Conservation (phyloP, 2,329 filamentous ascomycete genomes). For the Madurella fahalii region DNA sequence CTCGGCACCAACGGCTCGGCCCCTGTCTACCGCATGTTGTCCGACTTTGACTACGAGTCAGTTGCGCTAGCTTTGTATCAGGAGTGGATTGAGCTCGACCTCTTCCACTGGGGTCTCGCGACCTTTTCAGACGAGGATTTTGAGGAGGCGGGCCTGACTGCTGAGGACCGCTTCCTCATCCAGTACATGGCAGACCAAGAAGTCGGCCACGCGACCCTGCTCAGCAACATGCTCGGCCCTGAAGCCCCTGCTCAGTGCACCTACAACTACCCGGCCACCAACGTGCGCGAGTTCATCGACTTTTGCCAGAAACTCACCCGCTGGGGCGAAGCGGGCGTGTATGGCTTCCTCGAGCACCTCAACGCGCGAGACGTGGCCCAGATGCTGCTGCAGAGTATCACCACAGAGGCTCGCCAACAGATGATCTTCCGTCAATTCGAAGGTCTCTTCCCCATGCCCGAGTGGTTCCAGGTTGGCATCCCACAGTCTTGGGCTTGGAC, state of each 20-base stretch:
- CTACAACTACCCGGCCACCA: constrained; percentile 77
- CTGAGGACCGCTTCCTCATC: constrained; percentile 67
- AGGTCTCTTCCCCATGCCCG: constrained; percentile 75
- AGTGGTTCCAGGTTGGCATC: constrained; percentile 75
- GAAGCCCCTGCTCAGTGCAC: constrained; percentile 69
- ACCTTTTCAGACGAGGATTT: constrained; percentile 68
- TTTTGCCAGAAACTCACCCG: constrained; percentile 84
- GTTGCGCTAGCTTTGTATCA: constrained; percentile 72
- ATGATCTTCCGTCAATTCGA: constrained; percentile 80
- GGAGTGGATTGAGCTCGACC: constrained; percentile 80
- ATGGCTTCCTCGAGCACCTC: constrained; percentile 74
- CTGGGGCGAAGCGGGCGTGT: constrained; percentile 74
- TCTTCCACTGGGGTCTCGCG: constrained; percentile 72
- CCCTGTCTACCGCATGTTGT: constrained; percentile 72
- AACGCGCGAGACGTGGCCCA: constrained; percentile 71
- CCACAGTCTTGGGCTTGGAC: constrained; percentile 86
- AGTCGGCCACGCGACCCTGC: constrained; percentile 69
- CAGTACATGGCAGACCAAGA: constrained; percentile 76
- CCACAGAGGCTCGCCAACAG: constrained; percentile 77
- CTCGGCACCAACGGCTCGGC: constrained; percentile 72
- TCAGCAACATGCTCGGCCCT: constrained; percentile 72
- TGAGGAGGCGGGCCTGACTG: constrained; percentile 59
- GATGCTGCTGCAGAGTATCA: constrained; percentile 70
- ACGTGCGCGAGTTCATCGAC: constrained; percentile 72
- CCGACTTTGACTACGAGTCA: constrained; percentile 80